These are phyloP conservation scores for Hamigera avellanea DNA, from an alignment of 495 filamentous ascomycete genomes.

Conservation along the genomic window DNA sequence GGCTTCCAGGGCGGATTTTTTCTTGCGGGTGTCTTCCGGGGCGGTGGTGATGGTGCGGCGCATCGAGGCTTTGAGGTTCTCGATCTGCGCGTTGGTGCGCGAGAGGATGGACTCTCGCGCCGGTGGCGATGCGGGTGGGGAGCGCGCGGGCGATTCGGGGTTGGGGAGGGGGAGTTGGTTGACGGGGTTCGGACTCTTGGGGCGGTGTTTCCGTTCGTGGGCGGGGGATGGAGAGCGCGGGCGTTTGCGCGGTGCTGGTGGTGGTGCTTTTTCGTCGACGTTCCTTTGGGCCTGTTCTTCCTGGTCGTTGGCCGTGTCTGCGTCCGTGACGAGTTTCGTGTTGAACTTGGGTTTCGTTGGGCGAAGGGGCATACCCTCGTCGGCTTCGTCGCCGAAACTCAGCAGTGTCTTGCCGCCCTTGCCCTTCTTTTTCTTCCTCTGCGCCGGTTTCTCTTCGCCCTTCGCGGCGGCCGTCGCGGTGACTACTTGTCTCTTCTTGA, in stretches of 20 bases:
- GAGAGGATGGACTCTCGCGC: slow-evolving; percentile 50
- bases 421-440: slow-evolving; percentile 66
- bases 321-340: slow-evolving; percentile 57
- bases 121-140: slow-evolving; percentile 32
- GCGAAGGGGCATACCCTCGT: slow-evolving; percentile 43
- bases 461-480: slow-evolving; percentile 25
- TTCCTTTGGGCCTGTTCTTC: slow-evolving; percentile 1
- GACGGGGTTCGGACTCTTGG: slow-evolving; percentile 24
- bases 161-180: slow-evolving; percentile 34
- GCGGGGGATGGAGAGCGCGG: slow-evolving; percentile 18
- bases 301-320: slow-evolving; percentile 6
- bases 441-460: slow-evolving; percentile 26
- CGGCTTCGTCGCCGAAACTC: slow-evolving; percentile 84
- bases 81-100: slow-evolving; percentile 86
- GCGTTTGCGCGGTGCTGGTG: slow-evolving; percentile 14
- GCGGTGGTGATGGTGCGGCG: slow-evolving; percentile 57
- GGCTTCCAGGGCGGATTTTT: slow-evolving; percentile 61
- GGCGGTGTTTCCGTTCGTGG: slow-evolving; percentile 19
- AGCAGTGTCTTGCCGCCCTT: slow-evolving; percentile 70
- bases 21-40: slow-evolving; percentile 39
- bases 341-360: slow-evolving; percentile 88
- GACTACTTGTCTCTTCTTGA: slow-evolving; percentile 54
- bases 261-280: slow-evolving; percentile 4
- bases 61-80: slow-evolving; percentile 83
- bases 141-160: slow-evolving; percentile 36